These are phyloP conservation scores for Boletus eberwhitei DNA, from an alignment of 768 basidiomycete species.

Conservation along the genomic window DNA sequence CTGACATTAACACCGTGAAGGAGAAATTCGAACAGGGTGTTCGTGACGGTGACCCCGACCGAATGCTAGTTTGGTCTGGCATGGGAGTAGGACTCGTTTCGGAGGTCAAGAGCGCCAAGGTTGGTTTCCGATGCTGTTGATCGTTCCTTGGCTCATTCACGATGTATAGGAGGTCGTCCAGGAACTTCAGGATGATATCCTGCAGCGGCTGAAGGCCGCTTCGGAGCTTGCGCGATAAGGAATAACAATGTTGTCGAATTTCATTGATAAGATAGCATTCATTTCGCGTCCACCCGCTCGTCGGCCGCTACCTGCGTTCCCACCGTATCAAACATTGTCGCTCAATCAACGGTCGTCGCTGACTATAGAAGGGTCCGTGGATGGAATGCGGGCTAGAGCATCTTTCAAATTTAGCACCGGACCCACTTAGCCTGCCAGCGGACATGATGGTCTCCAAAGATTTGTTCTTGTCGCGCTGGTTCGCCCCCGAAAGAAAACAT, in stretches of 20 bases:
- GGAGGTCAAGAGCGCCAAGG: constrained; percentile 39
- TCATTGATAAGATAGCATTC: constrained; percentile 15
- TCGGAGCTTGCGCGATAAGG: constrained; percentile 23
- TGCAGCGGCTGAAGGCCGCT: constrained; percentile 32
- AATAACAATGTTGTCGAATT: constrained; percentile 17
- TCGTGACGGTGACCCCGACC: constrained; percentile 42
- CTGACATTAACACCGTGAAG: constrained; percentile 40
- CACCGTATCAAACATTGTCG: constrained; percentile 16
- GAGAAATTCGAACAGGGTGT: constrained; percentile 45
- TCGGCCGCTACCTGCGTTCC: constrained; percentile 8
- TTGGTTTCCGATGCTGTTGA: constrained; percentile 21
- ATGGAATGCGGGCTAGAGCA: constrained; percentile 7
- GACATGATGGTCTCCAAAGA: constrained; percentile 9
- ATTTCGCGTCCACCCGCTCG: constrained; percentile 1
- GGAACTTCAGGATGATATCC: constrained; percentile 50
- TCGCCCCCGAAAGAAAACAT: not conserved
- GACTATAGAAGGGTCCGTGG: constrained; percentile 3
- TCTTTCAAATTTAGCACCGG: constrained; percentile 6
- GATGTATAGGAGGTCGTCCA: constrained; percentile 48
- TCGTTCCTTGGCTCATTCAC: not conserved
- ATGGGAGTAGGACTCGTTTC: constrained; percentile 58
- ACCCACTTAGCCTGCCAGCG: constrained; percentile 8
- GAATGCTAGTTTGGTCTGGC: constrained; percentile 68
- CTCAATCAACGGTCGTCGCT: constrained; percentile 2
- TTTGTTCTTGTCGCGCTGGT: not conserved